Conservation (phyloP, 768 basidiomycete genomes). For the Suillus fuscotomentosus region DNA sequence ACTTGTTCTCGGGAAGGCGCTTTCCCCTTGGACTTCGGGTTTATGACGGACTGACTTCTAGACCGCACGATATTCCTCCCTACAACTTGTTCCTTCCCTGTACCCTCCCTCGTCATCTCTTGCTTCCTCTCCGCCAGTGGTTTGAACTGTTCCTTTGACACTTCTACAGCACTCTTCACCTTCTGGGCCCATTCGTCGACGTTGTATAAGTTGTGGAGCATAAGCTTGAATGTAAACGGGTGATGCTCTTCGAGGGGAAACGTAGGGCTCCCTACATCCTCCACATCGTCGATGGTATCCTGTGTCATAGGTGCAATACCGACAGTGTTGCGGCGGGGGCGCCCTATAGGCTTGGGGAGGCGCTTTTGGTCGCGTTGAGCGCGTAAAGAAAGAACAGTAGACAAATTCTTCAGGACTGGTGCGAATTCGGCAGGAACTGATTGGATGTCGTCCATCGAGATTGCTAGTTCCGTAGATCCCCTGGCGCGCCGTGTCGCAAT, state of each 20-base stretch:
- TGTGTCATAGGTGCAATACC: conserved; percentile 17
- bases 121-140: conserved; percentile 43
- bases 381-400: conserved; percentile 32
- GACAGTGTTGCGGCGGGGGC: conserved; percentile 23
- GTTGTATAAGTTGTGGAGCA: conserved; percentile 65
- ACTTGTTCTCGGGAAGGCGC: background rate
- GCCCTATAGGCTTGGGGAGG: conserved; percentile 5
- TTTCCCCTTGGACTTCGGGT: conserved; percentile 14
- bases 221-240: conserved; percentile 64
- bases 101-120: conserved; percentile 12
- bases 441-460: conserved; percentile 30
- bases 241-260: conserved; percentile 45
- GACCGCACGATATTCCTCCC: conserved; percentile 24
- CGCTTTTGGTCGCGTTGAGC: conserved; percentile 26
- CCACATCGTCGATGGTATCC: conserved; percentile 20
- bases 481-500: conserved; percentile 46
- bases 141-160: conserved; percentile 55
- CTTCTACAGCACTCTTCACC: conserved; percentile 51
- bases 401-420: conserved; percentile 37
- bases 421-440: conserved; percentile 28
- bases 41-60: conserved; percentile 34
- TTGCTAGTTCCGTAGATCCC: conserved; percentile 14
- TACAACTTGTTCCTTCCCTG: conserved; percentile 15
- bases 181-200: conserved; percentile 57
- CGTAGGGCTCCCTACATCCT: conserved; percentile 30